phyloP scores from a whole-genome alignment of 257 asterid species.

The Rhazya stricta region DNA sequence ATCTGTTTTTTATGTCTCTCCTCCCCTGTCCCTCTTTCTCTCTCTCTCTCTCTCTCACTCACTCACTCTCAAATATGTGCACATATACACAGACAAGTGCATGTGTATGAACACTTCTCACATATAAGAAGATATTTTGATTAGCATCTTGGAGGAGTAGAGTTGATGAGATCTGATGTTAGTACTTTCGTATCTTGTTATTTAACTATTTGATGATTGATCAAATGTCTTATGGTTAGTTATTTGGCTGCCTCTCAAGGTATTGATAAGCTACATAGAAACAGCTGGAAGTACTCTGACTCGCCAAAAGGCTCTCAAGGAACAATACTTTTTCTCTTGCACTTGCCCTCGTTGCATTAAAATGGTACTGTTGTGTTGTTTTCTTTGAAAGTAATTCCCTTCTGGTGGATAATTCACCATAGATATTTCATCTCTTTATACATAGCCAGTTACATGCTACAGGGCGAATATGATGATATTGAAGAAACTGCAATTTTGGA shows the following conservation, averaged over 20 bases:
- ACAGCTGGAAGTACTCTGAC: constrained; percentile 89
- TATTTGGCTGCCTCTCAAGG: constrained; percentile 36
- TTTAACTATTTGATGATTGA: not conserved
- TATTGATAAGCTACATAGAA: constrained; percentile 80
- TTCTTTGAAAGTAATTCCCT: not conserved
- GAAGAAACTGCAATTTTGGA: constrained; percentile 83
- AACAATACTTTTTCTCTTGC: constrained; percentile 85
- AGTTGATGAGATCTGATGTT: not conserved
- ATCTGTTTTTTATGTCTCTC: not conserved
- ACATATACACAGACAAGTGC: not conserved
- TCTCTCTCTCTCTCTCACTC: not conserved
- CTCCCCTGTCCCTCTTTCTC: too few relatives aligned
- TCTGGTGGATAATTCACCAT: constrained; percentile 5
- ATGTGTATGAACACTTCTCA: not conserved
- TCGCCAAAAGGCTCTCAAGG: constrained; percentile 85
- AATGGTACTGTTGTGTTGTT: constrained; percentile 38
- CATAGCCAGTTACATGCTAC: constrained; percentile 20
- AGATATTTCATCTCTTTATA: constrained; percentile 20
- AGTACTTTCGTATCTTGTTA: not conserved
- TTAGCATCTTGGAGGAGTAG: not conserved
- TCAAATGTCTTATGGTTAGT: not conserved
- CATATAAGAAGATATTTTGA: not conserved
- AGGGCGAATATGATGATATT: constrained; percentile 79
- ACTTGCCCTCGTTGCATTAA: constrained; percentile 69
- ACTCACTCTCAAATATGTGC: not conserved